These are phyloP conservation scores for Trichophyton schoenleinii DNA, from an alignment of 2,329 filamentous ascomycete species.

Conservation along the genomic window DNA sequence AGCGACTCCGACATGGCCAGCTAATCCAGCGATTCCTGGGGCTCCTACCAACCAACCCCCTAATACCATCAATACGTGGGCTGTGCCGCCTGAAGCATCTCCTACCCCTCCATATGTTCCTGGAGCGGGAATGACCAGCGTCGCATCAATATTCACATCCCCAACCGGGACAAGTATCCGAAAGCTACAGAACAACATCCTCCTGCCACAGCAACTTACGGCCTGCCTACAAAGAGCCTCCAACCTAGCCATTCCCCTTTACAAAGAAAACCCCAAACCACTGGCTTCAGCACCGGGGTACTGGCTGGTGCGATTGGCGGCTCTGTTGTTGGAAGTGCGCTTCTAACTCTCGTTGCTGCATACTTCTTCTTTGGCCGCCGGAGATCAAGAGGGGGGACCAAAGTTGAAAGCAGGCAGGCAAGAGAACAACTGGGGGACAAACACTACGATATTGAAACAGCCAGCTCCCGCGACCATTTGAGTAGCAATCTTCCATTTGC, in stretches of 20 bases:
- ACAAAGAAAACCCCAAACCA: neutral
- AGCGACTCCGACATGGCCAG: neutral
- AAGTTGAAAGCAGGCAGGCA: neutral
- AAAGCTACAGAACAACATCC: neutral
- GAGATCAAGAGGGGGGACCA: neutral
- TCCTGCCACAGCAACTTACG: neutral
- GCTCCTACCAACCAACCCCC: no score
- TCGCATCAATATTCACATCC: neutral
- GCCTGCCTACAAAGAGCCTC: neutral
- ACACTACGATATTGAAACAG: neutral
- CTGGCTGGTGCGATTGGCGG: conserved; percentile 20
- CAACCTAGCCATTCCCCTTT: conserved; percentile 3
- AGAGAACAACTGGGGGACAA: neutral
- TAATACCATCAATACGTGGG: no score
- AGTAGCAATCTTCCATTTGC: neutral
- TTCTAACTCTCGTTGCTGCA: conserved; percentile 15
- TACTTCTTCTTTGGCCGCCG: conserved; percentile 14
- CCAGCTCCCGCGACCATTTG: neutral
- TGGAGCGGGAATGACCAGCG: neutral
- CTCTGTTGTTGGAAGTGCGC: conserved; percentile 13
- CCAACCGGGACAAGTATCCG: neutral
- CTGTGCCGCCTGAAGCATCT: no score
- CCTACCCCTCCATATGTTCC: no score
- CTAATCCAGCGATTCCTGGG: neutral
- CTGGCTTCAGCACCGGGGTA: neutral